phyloP scores from a whole-genome alignment of 2,329 filamentous ascomycete genomes.

The Fusarium siculi region DNA sequence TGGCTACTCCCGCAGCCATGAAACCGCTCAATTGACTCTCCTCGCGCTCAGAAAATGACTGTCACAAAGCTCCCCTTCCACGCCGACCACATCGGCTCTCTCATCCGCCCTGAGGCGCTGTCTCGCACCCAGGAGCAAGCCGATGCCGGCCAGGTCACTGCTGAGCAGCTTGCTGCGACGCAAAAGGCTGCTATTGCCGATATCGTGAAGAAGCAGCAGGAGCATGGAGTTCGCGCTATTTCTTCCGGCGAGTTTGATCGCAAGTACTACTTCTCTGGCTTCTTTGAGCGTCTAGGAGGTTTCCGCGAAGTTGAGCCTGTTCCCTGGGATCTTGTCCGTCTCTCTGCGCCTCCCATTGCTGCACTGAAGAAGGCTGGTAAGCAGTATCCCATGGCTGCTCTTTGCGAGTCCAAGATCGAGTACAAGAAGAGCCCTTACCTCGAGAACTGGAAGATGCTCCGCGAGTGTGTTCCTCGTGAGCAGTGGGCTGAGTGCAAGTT shows the following conservation, averaged over 20 bases:
- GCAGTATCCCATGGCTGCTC: slow-evolving; percentile 52
- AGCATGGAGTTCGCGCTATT: slow-evolving; percentile 70
- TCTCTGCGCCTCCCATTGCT: slow-evolving; percentile 53
- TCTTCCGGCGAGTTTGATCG: slow-evolving; percentile 76
- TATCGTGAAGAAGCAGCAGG: slow-evolving; percentile 72
- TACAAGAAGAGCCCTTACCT: slow-evolving; percentile 56
- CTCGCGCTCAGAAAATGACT: slow-evolving; percentile 38
- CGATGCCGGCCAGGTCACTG: slow-evolving; percentile 59
- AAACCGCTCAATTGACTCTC: slow-evolving; percentile 9
- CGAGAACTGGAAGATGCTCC: slow-evolving; percentile 55
- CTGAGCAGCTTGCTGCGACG: slow-evolving; percentile 59
- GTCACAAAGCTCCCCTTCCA: slow-evolving; percentile 65
- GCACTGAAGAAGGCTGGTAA: slow-evolving; percentile 52
- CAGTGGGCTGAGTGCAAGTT: slow-evolving; percentile 74
- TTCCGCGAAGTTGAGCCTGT: slow-evolving; percentile 53
- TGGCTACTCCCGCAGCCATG: slow-evolving; percentile 1
- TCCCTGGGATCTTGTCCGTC: slow-evolving; percentile 51
- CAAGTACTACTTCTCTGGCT: slow-evolving; percentile 61
- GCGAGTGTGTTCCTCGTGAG: slow-evolving; percentile 61
- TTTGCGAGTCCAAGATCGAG: slow-evolving; percentile 56
- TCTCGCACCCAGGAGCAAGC: slow-evolving; percentile 60
- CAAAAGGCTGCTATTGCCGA: slow-evolving; percentile 73
- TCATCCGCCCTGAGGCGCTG: slow-evolving; percentile 72
- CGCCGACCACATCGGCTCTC: slow-evolving; percentile 77
- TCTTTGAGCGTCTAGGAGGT: slow-evolving; percentile 59